A percentile compares a stretch with the other conserved stretches of the same genome.
Conservation (phyloP, 2,329 filamentous ascomycete species). For the Penicillium sp. region DNA sequence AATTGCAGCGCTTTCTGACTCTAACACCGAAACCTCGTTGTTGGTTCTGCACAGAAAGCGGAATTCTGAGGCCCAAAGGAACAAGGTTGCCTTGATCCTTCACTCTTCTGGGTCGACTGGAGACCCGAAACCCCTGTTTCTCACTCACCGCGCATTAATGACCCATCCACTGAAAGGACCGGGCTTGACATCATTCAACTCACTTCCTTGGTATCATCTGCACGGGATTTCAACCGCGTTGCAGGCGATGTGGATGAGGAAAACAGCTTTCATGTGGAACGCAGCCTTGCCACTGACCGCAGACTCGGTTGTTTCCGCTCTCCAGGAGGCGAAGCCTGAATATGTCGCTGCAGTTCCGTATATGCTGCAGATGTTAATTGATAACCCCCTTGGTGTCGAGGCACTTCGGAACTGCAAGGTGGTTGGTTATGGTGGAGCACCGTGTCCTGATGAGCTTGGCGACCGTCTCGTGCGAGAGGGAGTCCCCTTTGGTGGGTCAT, state of each 20-base stretch:
- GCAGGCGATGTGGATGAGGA: conserved; percentile 48
- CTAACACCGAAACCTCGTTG: conserved; percentile 11
- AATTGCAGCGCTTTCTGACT: conserved; percentile 14
- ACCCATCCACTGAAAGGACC: conserved; percentile 37
- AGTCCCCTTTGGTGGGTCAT: conserved; percentile 41
- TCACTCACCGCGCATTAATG: conserved; percentile 45
- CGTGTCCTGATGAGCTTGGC: conserved; percentile 46
- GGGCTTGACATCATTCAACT: conserved; percentile 44
- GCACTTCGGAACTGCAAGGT: conserved; percentile 39
- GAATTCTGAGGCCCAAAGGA: conserved; percentile 28
- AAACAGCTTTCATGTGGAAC: conserved; percentile 45
- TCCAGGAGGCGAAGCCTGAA: conserved; percentile 40
- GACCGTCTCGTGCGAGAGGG: conserved; percentile 39
- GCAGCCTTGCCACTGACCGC: conserved; percentile 42
- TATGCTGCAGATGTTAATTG: conserved; percentile 42
- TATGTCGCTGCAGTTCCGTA: conserved; percentile 47
- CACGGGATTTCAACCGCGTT: conserved; percentile 45
- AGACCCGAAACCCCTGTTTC: conserved; percentile 47
- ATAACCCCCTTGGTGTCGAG: conserved; percentile 36
- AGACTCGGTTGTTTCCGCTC: conserved; percentile 34
- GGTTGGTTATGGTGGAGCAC: conserved; percentile 44
- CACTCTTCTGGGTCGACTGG: conserved; percentile 54
- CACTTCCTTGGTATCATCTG: conserved; percentile 48
- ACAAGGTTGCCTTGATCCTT: conserved; percentile 41
- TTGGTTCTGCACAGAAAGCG: conserved; percentile 19